These are phyloP conservation scores for Fomitopsis pinicola DNA, from an alignment of 1,284 basidiomycete species.

Conservation along the genomic window DNA sequence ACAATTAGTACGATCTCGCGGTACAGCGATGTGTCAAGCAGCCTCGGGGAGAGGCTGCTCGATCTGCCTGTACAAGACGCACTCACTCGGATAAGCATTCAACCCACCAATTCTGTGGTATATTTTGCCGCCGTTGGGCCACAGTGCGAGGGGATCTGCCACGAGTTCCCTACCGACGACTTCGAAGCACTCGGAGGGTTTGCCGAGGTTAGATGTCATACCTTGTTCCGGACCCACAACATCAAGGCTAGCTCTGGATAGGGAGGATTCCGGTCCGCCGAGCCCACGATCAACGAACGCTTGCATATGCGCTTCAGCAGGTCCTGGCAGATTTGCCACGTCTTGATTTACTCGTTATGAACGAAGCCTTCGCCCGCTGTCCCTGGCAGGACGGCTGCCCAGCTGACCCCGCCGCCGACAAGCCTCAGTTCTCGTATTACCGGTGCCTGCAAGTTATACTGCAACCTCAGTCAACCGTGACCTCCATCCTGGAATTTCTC, in stretches of 20 bases:
- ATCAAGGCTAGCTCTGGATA: not conserved
- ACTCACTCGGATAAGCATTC: not conserved
- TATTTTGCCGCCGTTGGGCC: not conserved
- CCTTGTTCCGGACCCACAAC: not conserved
- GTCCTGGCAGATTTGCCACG: not conserved
- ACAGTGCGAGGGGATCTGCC: not conserved
- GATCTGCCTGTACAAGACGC: not conserved
- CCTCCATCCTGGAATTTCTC: not conserved
- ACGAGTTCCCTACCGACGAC: not conserved
- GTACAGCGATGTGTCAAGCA: not conserved
- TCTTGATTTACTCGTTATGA: not conserved
- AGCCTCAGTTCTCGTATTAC: no score
- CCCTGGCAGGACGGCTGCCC: not conserved
- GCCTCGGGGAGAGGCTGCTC: not conserved
- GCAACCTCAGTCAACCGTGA: not conserved
- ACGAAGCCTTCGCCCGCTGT: not conserved
- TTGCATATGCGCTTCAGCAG: not conserved
- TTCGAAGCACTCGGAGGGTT: no score
- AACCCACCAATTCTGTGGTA: not conserved
- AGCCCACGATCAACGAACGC: no score
- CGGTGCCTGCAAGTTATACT: not conserved
- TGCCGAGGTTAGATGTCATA: not conserved
- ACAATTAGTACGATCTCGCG: not conserved
- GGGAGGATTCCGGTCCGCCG: not conserved
- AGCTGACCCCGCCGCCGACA: not conserved